Evolutionary conservation across 129 eudicot species (phyloP).

Genomic region (Lonicera japonica): DNA sequence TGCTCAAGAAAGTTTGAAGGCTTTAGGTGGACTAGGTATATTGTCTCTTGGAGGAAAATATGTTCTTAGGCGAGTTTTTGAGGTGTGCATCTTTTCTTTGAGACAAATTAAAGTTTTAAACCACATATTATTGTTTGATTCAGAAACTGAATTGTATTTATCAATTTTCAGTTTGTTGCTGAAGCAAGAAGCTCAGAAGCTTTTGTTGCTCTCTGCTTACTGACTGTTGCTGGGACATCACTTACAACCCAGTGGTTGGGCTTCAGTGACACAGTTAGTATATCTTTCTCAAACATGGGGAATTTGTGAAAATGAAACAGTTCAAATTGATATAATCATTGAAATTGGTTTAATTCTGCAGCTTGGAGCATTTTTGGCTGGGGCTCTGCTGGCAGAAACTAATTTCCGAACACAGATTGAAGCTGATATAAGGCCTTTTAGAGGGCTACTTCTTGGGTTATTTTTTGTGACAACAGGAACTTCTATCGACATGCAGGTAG

Average conservation of each 20-base stretch:
- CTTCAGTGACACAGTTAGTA: slow-evolving; percentile 91
- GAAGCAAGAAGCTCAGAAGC: slow-evolving; percentile 99
- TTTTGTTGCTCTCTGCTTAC: slow-evolving; percentile 93
- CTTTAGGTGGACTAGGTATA: slow-evolving; percentile 83
- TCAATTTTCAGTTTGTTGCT: slow-evolving; percentile 74
- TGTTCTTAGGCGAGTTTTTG: slow-evolving; percentile 83
- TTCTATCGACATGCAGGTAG: slow-evolving; percentile 91
- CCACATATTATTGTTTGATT: neutral
- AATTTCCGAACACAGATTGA: slow-evolving; percentile 95
- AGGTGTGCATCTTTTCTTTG: slow-evolving; percentile 39
- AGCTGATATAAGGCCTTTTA: slow-evolving; percentile 97
- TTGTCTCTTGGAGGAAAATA: slow-evolving; percentile 89
- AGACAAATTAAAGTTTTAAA: slow-evolving; percentile 1
- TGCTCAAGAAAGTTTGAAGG: slow-evolving; percentile 81
- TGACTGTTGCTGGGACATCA: slow-evolving; percentile 98
- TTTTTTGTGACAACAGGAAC: slow-evolving; percentile 97
- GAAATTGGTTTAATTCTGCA: slow-evolving; percentile 22
- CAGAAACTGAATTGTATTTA: slow-evolving; percentile 13
- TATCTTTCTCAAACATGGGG: neutral
- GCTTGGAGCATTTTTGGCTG: slow-evolving; percentile 99
- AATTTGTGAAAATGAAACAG: neutral
- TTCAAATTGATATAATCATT: slow-evolving; percentile 5
- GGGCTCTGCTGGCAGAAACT: slow-evolving; percentile 92
- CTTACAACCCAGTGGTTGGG: slow-evolving; percentile 94
- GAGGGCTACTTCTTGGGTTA: slow-evolving; percentile 94